Evolutionary conservation across 179 eudicot genomes (phyloP), one percentile per base, ranked within the genome.

Genomic region (Beta lomatogona): DNA sequence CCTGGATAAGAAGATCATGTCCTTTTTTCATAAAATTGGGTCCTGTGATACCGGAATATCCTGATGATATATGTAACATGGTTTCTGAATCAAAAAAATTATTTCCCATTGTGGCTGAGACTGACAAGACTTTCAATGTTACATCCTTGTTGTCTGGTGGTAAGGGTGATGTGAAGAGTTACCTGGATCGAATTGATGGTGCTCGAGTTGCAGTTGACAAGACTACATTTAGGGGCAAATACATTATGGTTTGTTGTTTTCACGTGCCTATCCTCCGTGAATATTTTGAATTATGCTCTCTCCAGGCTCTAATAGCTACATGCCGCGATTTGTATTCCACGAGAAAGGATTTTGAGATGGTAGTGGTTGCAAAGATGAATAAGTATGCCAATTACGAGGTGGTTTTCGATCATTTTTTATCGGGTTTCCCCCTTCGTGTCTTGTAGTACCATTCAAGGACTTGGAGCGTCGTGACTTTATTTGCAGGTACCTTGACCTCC

Each of bases 271-370:
- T 15, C 18, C 14, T 31, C 10, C 1, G 22, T 6, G n/a, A 36
- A 31, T n/a, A 36, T 0, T 0, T 0, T 0, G 0, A 2, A 31
- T 13, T 21, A 36, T 0, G 0, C 0, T 0, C 1, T 15, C 0
- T 41, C 2, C 71, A 67, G 4, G 9, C 10, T 31, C 50, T 68
- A 6, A 16, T 15, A 36, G 15, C 8, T 68, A 13, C n/a, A 14
- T 68, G 48, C 6, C 5, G n/a, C 4, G 71, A 68, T 4, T 68
- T 68, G 50, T 68, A 36, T 63, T 21, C 67, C 21, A 15, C 6
- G 10, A 28, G n/a, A 15, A 7, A 2, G 3, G 19, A 36, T 68
- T 16, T 68, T 68, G 50, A 68, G 71, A 68, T 68, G 46, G 71
- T 68, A 31, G 50, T 68, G 21, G 50, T 68, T 36, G 71, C 10